Percentiles rank a stretch among this genome's conserved stretches.
These are phyloP conservation scores for Stipa capillata DNA, from an alignment of 176 grass and related monocot genomes.

Conservation along the genomic window DNA sequence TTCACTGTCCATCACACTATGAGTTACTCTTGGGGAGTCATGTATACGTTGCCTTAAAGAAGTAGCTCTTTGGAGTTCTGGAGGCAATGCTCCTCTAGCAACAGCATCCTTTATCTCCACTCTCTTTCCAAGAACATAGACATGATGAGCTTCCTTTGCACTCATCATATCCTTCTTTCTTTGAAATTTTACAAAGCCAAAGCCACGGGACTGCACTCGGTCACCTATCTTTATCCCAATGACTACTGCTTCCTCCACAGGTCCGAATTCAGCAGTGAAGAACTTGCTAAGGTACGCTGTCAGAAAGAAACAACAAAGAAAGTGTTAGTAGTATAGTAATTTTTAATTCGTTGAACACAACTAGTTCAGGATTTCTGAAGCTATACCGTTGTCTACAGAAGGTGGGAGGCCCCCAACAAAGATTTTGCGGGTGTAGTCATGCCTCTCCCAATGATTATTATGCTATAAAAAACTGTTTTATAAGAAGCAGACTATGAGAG, in stretches of 20 bases:
- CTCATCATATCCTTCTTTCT: constrained; percentile 31
- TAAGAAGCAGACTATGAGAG: not conserved
- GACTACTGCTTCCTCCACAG: constrained; percentile 62
- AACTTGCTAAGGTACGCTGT: constrained; percentile 44
- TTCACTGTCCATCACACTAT: constrained; percentile 26
- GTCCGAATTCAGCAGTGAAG: constrained; percentile 49
- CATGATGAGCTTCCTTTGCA: constrained; percentile 60
- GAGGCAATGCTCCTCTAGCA: constrained; percentile 34
- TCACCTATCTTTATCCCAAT: constrained; percentile 28
- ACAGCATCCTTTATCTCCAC: constrained; percentile 64
- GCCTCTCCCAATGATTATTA: constrained; percentile 35
- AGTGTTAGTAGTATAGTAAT: not conserved
- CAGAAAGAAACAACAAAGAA: not conserved
- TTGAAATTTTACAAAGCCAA: constrained; percentile 61
- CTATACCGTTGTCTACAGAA: constrained; percentile 44
- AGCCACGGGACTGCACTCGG: constrained; percentile 42
- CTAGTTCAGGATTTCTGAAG: not conserved
- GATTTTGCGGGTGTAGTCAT: constrained; percentile 56
- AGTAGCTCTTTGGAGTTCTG: constrained; percentile 13
- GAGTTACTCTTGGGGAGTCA: constrained; percentile 9
- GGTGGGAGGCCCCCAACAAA: constrained; percentile 60
- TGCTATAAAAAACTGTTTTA: constrained; percentile 16
- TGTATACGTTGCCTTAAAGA: constrained; percentile 2
- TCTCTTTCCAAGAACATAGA: constrained; percentile 52
- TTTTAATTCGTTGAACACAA: not conserved